Base-by-base conservation (phyloP, 495 filamentous ascomycete genomes). In the Pyronema domesticum region DNA sequence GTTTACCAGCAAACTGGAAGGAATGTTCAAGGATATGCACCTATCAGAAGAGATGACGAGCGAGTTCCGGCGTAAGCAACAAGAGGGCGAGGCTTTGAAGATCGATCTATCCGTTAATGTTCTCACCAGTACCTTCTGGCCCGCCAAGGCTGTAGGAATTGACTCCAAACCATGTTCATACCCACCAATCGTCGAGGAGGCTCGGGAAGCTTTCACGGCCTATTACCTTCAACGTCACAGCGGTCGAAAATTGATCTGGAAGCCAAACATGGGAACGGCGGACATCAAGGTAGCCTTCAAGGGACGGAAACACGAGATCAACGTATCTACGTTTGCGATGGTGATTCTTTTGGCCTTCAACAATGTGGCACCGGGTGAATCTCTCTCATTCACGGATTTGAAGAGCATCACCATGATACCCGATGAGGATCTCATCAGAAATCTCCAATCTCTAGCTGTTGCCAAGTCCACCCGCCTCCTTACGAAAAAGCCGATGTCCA, bases 11-110 rank as follows among this genome's bases (percentile, higher is more conserved):
- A 89, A 91, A 60, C 75, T 96, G 19, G 91, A 99, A 64, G 79
- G 86, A 51, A 99, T 99, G 91, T 99, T 99, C 68, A 94, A 84
- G 68, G 91, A 99, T 63, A 95, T 99, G 83, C 75, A 82, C 17
- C 73, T 88, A 6, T 94, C 87, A 0, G 82, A 85, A 55, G 93
- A 95, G 51, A 71, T 95, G n/a, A 83, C 80, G 0, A 66, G 77
- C 2, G 77, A 74, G 36, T 65, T 60, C 34, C 66, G 61, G 18
- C 62, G 46, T 30, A 15, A 19, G 11, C 33, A 55, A 15, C 56
- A 60, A 35, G 49, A 47, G 14, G 83, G 84, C 54, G 83, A 85
- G 51, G 68, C 74, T 18, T 82, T 77, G 62, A 78, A 74, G 23
- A 76, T 85, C 34, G 91, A 95, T 13, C 71, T 99, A 19, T 76